Base-by-base conservation (phyloP, 2,329 filamentous ascomycete species). In the Cercospora sesami region DNA sequence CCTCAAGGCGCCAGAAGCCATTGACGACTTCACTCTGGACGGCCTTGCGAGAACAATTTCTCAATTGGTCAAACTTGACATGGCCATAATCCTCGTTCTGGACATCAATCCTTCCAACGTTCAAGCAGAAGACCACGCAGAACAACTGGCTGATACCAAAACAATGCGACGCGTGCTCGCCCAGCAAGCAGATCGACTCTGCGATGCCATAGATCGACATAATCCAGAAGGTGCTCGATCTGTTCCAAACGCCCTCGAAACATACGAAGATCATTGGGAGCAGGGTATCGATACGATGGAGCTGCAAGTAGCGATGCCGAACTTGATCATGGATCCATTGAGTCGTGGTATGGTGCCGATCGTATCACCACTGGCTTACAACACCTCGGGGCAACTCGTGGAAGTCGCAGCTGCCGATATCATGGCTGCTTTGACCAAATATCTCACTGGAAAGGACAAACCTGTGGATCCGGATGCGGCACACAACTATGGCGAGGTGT, bases 1-100 rank as follows among this genome's bases (percentile, higher is more conserved):
- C 80, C 84, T 99, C 64, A 87, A 91, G 63, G 86, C 87, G 53
- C 90, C 93, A 0, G 90, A 96, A 73, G 80, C 84, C 1, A 85
- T 96, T 58, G 86, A 91, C 73, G 86, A 93, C 68, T 80, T 83
- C 1, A 91, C 88, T 0, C 78, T 98, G 10, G 80, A 86, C 57
- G 94, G 93, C 1, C 88, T 98, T 67, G 92, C 90, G 5, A 89
- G 90, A 77, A 98, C 95, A 0, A 81, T 99, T 48, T 89, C 90
- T 31, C 94, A 97, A 78, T 87, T 99, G 60, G 87, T 89, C 45
- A 89, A 90, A 63, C 85, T 99, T 14, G 94, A 95, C 2, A 86
- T 99, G 72, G 85, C 88, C 60, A 93, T 93, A 68, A 88, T 94
- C 21, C 87, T 99, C 0, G 90, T 98, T 1, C 82, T 97, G 8